Conservation (phyloP, 192 early-diverging fungal genomes). For the Coemansia aciculifera region DNA sequence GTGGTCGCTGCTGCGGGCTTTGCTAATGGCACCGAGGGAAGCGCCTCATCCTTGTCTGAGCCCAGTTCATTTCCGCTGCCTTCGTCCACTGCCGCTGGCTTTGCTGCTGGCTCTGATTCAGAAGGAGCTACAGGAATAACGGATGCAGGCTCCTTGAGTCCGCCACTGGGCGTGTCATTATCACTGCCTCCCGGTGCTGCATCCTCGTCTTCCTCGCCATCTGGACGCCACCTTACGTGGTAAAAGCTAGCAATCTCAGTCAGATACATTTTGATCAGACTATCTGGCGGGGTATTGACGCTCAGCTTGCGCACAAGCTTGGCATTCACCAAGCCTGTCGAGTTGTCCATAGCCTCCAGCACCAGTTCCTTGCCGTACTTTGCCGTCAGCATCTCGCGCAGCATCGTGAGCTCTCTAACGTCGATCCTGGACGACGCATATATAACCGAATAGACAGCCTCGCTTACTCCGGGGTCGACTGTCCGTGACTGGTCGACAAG, state of each 20-base stretch:
- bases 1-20: conserved; percentile 5
- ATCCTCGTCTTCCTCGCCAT: conserved; percentile 47
- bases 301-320: conserved; percentile 76
- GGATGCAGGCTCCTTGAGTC: conserved; percentile 14
- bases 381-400: conserved; percentile 75
- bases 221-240: conserved; percentile 68
- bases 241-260: conserved; percentile 86
- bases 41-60: not conserved
- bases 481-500: conserved; percentile 81
- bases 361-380: conserved; percentile 88
- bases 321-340: conserved; percentile 71
- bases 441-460: conserved; percentile 86
- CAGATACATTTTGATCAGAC: conserved; percentile 82
- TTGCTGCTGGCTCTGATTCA: not conserved
- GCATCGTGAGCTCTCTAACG: conserved; percentile 75
- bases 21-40: conserved; percentile 5
- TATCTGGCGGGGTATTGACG: conserved; percentile 74
- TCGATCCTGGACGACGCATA: conserved; percentile 88
- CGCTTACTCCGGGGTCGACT: conserved; percentile 78
- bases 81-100: not conserved
- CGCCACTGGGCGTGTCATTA: conserved; percentile 25
- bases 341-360: conserved; percentile 71
- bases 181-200: conserved; percentile 12
- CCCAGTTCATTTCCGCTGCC: not conserved
- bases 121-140: not conserved